Base-by-base conservation (phyloP, 768 basidiomycete genomes). In the Trametes elegans region DNA sequence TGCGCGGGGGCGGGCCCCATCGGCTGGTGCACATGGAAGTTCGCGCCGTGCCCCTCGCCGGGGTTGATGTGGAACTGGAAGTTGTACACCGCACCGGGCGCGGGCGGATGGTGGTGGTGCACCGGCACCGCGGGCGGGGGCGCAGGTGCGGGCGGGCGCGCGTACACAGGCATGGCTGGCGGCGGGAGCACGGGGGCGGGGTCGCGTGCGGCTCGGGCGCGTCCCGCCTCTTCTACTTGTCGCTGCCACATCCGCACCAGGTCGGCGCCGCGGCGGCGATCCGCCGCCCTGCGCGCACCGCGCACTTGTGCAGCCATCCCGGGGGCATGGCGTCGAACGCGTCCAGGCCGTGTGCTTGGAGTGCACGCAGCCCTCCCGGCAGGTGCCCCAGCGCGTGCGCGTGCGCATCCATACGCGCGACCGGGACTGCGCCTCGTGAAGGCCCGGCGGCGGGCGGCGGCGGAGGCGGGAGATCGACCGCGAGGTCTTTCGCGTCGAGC, bases 401-500 rank as follows among this genome's bases (percentile, higher is more conserved):
- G 36, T 38, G 48, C 19, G 29, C 31, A 5, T 26, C 7, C 5
- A 4, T 26, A 32, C 11, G 29, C 16, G 5, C 29, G 8, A n/a
- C n/a, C n/a, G 3, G 40, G 3, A 13, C 53, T 23, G 58, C 55
- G 14, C 35, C 47, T 28, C 51, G 51, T 2, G 51, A 52, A 11
- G 45, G 62, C 13, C 53, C 61, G 18, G 61, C 49, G 8, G 73
- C 68, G 13, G 74, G 71, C 2, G 73, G 69, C 13, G 65, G 65
- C 3, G 59, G 58, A 8, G 62, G 49, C 0, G 85, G 88, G 3
- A 85, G 61, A 43, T 90, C 90, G 31, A 91, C 79, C 58, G 82
- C 78, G 64, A 93, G 73, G 24, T 75, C 77, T 16, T 78, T 71
- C 16, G 82, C 80, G 35, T 81, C 75, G 21, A 83, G 74, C 19